Conservation (phyloP, 768 basidiomycete genomes). For the Cystobasidium tubakii region DNA sequence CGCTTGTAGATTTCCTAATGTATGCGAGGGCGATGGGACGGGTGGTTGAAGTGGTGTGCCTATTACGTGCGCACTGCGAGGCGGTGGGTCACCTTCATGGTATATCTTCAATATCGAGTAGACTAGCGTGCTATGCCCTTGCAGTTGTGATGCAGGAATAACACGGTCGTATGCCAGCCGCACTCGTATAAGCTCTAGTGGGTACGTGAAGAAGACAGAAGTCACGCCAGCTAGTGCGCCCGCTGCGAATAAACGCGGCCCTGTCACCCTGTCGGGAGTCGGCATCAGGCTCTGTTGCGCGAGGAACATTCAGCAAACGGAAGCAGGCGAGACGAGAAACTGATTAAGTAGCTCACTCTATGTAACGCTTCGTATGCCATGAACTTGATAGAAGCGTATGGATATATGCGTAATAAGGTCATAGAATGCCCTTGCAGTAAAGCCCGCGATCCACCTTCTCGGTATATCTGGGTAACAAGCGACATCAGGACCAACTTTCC, state of each 20-base stretch:
- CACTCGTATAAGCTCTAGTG: constrained; percentile 88
- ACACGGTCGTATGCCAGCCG: constrained; percentile 84
- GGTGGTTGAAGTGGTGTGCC: constrained; percentile 42
- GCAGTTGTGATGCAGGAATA: constrained; percentile 11
- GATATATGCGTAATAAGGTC: constrained; percentile 87
- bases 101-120: constrained; percentile 46
- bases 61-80: constrained; percentile 34
- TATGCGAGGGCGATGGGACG: constrained; percentile 37
- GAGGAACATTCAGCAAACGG: background rate
- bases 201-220: constrained; percentile 88
- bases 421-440: constrained; percentile 94
- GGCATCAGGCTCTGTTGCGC: constrained; percentile 81
- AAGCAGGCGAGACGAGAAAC: background rate
- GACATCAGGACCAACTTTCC: background rate
- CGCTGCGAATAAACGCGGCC: constrained; percentile 69
- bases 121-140: constrained; percentile 23
- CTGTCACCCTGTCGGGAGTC: constrained; percentile 68
- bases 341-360: constrained; percentile 54
- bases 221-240: constrained; percentile 81
- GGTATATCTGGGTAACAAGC: constrained; percentile 55
- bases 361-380: constrained; percentile 90
- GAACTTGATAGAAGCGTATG: constrained; percentile 94
- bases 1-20: constrained; percentile 39
- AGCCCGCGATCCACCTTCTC: constrained; percentile 61
- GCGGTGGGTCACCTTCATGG: constrained; percentile 46